Conservation (phyloP, 2,329 filamentous ascomycete genomes). For the Volutella citrinella region DNA sequence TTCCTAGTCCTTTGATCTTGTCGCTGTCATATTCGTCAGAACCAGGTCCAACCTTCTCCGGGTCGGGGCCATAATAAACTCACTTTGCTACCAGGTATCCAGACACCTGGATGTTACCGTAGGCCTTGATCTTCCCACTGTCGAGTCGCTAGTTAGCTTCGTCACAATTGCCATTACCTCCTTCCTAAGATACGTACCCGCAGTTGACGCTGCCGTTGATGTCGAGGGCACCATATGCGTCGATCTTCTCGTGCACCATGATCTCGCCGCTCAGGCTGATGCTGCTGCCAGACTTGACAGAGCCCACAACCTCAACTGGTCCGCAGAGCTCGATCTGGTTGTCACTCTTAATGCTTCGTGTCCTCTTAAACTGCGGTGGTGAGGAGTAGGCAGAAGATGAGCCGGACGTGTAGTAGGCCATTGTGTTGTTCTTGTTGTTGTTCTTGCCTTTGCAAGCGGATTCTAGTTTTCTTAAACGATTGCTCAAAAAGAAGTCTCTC, state of each 20-base stretch:
- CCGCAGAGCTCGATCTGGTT: conserved; percentile 38
- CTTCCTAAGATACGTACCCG: conserved; percentile 31
- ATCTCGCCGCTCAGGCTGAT: conserved; percentile 44
- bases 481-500: no score
- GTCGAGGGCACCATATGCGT: conserved; percentile 44
- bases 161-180: no score
- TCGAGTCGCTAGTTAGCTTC: no score
- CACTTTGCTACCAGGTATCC: conserved; percentile 39
- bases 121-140: conserved; percentile 44
- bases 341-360: conserved; percentile 41
- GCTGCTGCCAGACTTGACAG: conserved; percentile 43
- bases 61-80: conserved; percentile 9
- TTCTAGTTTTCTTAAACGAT: no score
- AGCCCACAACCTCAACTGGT: conserved; percentile 45
- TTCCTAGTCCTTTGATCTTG: conserved; percentile 46
- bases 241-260: conserved; percentile 40
- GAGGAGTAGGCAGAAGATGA: conserved; percentile 21
- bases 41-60: conserved; percentile 1
- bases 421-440: no score
- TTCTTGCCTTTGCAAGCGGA: no score
- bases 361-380: conserved; percentile 26
- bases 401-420: conserved; percentile 23
- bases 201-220: conserved; percentile 42
- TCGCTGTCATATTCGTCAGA: conserved; percentile 29
- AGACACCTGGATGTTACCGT: conserved; percentile 42